Percentiles rank a stretch among this genome's conserved stretches.
Evolutionary conservation across 169 alveolate genomes (phyloP).

Genomic region (Plasmodium malariae): DNA sequence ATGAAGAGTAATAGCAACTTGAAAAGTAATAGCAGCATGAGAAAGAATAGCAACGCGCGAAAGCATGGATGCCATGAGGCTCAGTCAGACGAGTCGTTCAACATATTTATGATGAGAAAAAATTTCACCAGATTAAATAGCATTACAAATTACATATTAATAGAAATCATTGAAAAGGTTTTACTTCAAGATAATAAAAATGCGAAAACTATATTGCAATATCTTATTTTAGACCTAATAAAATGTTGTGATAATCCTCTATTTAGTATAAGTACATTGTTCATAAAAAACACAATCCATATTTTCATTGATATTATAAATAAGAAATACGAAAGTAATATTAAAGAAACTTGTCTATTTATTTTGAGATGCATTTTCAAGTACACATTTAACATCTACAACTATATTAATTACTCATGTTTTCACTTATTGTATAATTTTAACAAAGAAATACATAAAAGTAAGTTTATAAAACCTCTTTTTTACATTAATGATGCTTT

Average conservation of each 20-base stretch:
- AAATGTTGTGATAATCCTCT: conserved; percentile 75
- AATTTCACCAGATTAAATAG: conserved; percentile 58
- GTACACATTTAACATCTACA: conserved; percentile 49
- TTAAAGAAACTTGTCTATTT: conserved; percentile 52
- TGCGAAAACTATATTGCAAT: conserved; percentile 43
- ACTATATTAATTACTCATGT: conserved; percentile 40
- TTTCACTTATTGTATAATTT: conserved; percentile 51
- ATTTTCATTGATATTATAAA: conserved; percentile 41
- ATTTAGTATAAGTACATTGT: conserved; percentile 55
- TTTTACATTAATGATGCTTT: background rate
- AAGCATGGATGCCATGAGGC: too few relatives aligned
- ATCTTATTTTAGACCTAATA: conserved; percentile 42
- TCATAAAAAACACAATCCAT: conserved; percentile 48
- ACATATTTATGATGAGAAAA: conserved; percentile 35
- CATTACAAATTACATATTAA: conserved; percentile 47
- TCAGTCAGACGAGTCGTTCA: conserved; percentile 12
- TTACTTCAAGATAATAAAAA: conserved; percentile 51
- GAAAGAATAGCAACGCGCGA: background rate
- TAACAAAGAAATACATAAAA: conserved; percentile 14
- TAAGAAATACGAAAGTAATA: conserved; percentile 50
- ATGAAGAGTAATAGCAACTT: background rate
- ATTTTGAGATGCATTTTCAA: conserved; percentile 50
- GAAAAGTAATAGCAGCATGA: conserved; percentile 4
- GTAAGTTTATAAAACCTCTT: conserved; percentile 50
- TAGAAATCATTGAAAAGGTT: conserved; percentile 60